A percentile compares a stretch with the other conserved stretches of the same genome.
These are phyloP conservation scores for Aspergillus cavernicola DNA, from an alignment of 495 filamentous ascomycete species.

Conservation along the genomic window DNA sequence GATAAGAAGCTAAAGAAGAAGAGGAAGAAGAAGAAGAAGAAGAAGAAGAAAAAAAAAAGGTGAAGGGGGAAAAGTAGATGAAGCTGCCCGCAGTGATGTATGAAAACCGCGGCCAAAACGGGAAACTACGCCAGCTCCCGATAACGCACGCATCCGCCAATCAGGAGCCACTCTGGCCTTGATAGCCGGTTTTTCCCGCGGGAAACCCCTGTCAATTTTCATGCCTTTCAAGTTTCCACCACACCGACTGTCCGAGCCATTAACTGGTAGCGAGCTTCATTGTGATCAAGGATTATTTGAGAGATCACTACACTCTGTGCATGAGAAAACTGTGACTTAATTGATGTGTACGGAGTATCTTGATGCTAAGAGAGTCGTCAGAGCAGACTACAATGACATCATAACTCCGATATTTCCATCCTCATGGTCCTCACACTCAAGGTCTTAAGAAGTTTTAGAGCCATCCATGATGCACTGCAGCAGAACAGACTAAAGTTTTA, in stretches of 20 bases:
- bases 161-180: background rate
- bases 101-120: slow-evolving; percentile 21
- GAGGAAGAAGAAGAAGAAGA: background rate
- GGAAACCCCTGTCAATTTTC: slow-evolving; percentile 8
- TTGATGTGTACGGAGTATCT: too few relatives aligned
- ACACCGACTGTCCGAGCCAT: background rate
- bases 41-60: slow-evolving; percentile 17
- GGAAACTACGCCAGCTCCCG: slow-evolving; percentile 16
- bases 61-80: background rate
- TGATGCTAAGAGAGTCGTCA: too few relatives aligned
- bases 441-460: too few relatives aligned
- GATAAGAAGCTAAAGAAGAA: slow-evolving; percentile 26
- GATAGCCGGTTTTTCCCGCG: slow-evolving; percentile 16
- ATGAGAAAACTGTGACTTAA: too few relatives aligned
- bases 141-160: slow-evolving; percentile 16
- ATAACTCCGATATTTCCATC: too few relatives aligned
- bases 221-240: background rate
- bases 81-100: background rate
- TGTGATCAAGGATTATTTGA: too few relatives aligned
- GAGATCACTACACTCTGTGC: too few relatives aligned
- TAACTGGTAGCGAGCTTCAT: background rate
- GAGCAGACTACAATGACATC: too few relatives aligned
- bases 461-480: too few relatives aligned
- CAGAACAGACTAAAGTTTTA: too few relatives aligned
- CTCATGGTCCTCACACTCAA: too few relatives aligned